Base-by-base conservation (phyloP, 2,329 filamentous ascomycete species). In the Fusarium ambrosium region DNA sequence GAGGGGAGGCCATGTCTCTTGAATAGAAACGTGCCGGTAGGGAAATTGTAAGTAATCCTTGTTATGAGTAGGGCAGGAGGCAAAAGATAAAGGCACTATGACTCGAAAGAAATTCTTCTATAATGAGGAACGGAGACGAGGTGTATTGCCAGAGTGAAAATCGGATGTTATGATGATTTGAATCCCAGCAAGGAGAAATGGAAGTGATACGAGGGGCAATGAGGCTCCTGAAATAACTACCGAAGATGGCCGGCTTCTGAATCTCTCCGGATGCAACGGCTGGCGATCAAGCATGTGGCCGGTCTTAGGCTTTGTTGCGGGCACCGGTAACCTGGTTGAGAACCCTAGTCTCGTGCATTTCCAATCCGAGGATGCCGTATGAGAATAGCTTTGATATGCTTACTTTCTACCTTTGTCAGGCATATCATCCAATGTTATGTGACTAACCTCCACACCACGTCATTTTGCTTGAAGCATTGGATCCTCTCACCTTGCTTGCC, bases 331-430 rank as follows among this genome's bases (percentile, higher is more conserved):
- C 24, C 43, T 62, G 37, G 37, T 48, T 22, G 59, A 51, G 62
- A 56, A 43, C 58, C 27, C 62, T 36, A 48, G 45, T 29, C 62
- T 29, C 41, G 29, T 61, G 37, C 20, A 58, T 70, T 51, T 27
- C 55, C 64, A 45, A 27, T 59, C 76, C 76, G 76, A 78, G 45
- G 62, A 58, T 78, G 62, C 76, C 76, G 76, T 69, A 72, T 64
- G 43, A 45, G 37, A 61, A 53, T 36, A 22, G 43, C 36, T 9
- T 16, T 51, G 51, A 29, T 65, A 66, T 74, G 69, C 71, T 74
- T 69, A 62, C 61, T 55, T 55, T 53, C 55, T 56, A 18, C 20
- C 14, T 29, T 10, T 18, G 36, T 18, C 41, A 60, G 51, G 18
- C 59, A 61, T 36, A 55, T 53, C 58, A 32, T 41, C 45, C 58